phyloP scores from a whole-genome alignment of 257 asterid genomes.

The Fraxinus cuspidata region DNA sequence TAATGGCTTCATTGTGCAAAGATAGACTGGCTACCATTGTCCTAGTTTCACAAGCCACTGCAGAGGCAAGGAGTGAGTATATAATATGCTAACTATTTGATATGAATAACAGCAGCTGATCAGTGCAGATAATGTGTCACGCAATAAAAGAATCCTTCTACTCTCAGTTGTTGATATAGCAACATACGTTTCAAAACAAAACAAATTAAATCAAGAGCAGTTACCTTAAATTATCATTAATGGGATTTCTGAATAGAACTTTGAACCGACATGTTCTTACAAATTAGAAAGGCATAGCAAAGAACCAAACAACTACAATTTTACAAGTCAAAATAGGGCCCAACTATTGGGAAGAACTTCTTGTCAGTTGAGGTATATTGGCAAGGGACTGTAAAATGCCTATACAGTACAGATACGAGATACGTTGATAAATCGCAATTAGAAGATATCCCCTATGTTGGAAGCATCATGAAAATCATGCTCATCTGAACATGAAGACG shows the following conservation, averaged over 20 bases:
- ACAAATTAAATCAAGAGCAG: neutral
- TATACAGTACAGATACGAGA: neutral
- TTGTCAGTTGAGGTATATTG: neutral
- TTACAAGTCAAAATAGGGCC: neutral
- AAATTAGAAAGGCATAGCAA: neutral
- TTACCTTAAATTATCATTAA: neutral
- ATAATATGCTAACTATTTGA: neutral
- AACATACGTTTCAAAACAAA: neutral
- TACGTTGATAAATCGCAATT: neutral
- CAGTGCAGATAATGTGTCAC: neutral
- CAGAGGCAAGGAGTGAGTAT: neutral
- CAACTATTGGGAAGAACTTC: neutral
- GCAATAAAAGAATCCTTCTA: neutral
- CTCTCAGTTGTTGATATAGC: neutral
- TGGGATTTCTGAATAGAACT: neutral
- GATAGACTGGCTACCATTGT: neutral
- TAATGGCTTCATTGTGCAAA: constrained; percentile 3
- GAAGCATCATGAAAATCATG: neutral
- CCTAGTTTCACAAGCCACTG: neutral
- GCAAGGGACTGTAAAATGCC: neutral
- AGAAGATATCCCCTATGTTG: neutral
- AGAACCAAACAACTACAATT: neutral
- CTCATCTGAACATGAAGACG: neutral
- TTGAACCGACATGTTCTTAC: neutral
- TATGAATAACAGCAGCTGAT: neutral